Evolutionary conservation across 371 early-diverging fungal species (phyloP), one percentile per base, ranked within the genome.

Genomic region (Syncephalastrum sp.): DNA sequence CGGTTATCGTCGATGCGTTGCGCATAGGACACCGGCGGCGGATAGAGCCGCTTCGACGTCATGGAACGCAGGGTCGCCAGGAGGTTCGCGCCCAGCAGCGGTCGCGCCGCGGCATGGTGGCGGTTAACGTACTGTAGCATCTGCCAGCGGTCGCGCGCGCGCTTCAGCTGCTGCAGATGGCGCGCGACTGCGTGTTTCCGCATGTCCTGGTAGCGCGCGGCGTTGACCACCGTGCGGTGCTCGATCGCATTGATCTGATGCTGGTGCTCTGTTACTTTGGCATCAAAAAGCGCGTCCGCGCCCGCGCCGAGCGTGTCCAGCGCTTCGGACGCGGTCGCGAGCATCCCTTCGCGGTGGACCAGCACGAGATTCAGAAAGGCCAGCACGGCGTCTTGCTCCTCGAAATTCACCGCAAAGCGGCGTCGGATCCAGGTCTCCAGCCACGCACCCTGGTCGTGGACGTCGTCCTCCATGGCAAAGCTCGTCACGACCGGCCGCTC

Each of bases 401-500:
- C 70, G 25, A 61, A 23, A 25, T 69, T 63, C 29, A 59, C 38
- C 19, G 71, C 59, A 21, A 83, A 61, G 54, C 63, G 64, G 4
- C 72, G 70, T n/a, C 87, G 81, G 1, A 85, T 64, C 17, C 74
- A 48, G 7, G 66, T 49, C 55, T 88, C 87, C 1, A 70, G 59
- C 8, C 44, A 51, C 27, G 74, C 64, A 15, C 80, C 86, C 0
- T 54, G 38, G 0, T 70, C 71, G n/a, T 75, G 68, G 0, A 78
- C 70, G 0, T 78, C 68, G 23, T 79, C 79, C 1, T 70, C 60
- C 83, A 91, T 84, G 5, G 84, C 84, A 72, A 91, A 91, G 23
- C 89, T 85, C 1, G 92, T 90, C 50, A 82, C 71, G 41, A 94
- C 86, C 2, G 93, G 93, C 21, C 92, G 81, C n/a, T 91, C 92